Conservation (phyloP, 495 filamentous ascomycete species). For the Penicillium fimorum region DNA sequence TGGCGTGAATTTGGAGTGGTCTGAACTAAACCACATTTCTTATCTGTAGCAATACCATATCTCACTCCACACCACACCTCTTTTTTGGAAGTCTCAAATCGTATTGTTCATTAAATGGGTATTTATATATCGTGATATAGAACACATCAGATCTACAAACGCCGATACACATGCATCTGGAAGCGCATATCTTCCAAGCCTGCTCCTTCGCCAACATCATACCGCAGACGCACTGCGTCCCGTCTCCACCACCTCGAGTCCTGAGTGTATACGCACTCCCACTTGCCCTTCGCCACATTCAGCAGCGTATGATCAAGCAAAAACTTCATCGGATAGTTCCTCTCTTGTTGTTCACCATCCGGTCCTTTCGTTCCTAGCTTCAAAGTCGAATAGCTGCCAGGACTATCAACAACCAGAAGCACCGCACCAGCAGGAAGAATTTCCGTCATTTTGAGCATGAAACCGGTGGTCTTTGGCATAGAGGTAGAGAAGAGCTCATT, state of each 20-base stretch:
- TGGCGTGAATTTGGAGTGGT: slow-evolving; percentile 32
- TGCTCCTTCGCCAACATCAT: slow-evolving; percentile 65
- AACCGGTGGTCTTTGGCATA: slow-evolving; percentile 66
- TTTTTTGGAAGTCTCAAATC: slow-evolving; percentile 16
- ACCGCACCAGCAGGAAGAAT: slow-evolving; percentile 56
- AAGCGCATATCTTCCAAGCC: slow-evolving; percentile 90
- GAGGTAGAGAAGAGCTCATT: slow-evolving; percentile 89
- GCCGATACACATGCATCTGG: slow-evolving; percentile 78
- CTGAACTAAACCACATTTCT: slow-evolving; percentile 25
- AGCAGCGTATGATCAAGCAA: slow-evolving; percentile 81
- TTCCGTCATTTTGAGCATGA: slow-evolving; percentile 66
- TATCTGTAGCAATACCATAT: slow-evolving; percentile 48
- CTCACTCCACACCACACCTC: slow-evolving; percentile 24
- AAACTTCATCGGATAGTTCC: slow-evolving; percentile 91
- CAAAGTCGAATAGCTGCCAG: slow-evolving; percentile 85
- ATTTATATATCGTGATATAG: slow-evolving; percentile 11
- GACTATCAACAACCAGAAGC: slow-evolving; percentile 86
- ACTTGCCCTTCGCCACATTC: slow-evolving; percentile 49
- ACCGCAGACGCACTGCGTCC: slow-evolving; percentile 61
- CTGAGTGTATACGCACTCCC: slow-evolving; percentile 69
- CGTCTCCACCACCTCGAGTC: slow-evolving; percentile 82
- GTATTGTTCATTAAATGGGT: slow-evolving; percentile 10
- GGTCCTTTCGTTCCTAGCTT: slow-evolving; percentile 49
- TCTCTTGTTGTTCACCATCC: slow-evolving; percentile 44
- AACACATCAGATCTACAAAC: slow-evolving; percentile 23